Conservation (phyloP, 352 stramenopile genomes). For the Pythium folliculosum region DNA sequence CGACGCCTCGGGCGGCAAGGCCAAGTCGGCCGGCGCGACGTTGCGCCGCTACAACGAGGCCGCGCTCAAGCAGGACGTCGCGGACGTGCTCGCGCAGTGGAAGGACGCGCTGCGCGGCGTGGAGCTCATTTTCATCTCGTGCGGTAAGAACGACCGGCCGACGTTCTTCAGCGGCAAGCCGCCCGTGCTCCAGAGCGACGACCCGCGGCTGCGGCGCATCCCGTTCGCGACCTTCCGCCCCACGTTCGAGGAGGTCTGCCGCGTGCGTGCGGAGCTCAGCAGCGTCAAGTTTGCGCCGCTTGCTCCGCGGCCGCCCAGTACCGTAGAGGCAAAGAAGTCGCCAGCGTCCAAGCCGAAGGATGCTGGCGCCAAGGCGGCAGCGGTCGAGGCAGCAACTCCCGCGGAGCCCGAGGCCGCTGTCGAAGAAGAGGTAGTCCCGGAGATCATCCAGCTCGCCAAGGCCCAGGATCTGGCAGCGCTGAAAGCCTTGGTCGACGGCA, state of each 20-base stretch:
- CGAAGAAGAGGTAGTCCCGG: slow-evolving; percentile 30
- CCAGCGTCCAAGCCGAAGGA: slow-evolving; percentile 35
- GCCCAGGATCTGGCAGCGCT: slow-evolving; percentile 9
- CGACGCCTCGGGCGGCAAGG: slow-evolving; percentile 79
- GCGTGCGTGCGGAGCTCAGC: slow-evolving; percentile 68
- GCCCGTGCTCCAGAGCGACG: slow-evolving; percentile 49
- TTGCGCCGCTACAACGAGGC: slow-evolving; percentile 92
- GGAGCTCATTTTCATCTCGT: slow-evolving; percentile 77
- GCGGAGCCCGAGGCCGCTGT: slow-evolving; percentile 21
- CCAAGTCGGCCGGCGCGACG: slow-evolving; percentile 92
- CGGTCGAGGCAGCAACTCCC: background rate
- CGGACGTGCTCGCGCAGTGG: slow-evolving; percentile 80
- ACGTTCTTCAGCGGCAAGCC: slow-evolving; percentile 85
- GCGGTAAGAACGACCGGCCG: slow-evolving; percentile 65
- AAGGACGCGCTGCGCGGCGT: slow-evolving; percentile 49
- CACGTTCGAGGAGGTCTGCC: slow-evolving; percentile 87
- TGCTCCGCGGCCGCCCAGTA: slow-evolving; percentile 23
- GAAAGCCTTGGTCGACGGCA: slow-evolving; percentile 12
- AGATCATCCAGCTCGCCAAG: slow-evolving; percentile 46
- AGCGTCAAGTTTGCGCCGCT: slow-evolving; percentile 68
- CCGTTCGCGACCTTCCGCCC: slow-evolving; percentile 84
- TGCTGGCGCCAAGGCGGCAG: slow-evolving; percentile 5
- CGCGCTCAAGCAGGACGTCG: slow-evolving; percentile 89
- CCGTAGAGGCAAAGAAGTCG: slow-evolving; percentile 23
- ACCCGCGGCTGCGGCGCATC: slow-evolving; percentile 72